phyloP scores from a whole-genome alignment of 257 asterid species.

The Paulownia fortunei region DNA sequence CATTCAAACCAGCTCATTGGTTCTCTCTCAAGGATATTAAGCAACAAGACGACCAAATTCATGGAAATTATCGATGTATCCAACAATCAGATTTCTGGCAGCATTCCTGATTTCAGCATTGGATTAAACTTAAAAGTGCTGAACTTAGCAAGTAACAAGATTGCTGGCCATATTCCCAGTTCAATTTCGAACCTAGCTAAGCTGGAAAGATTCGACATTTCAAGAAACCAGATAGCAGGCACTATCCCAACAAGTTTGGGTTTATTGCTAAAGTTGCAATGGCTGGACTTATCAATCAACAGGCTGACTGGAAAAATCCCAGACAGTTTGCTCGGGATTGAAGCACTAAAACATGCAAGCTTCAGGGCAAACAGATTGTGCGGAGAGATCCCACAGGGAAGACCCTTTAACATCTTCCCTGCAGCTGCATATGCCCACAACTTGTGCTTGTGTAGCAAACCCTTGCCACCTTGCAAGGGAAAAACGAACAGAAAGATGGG shows the following conservation, averaged over 20 bases:
- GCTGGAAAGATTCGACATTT: constrained; percentile 66
- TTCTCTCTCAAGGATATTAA: constrained; percentile 56
- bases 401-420: constrained; percentile 71
- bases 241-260: constrained; percentile 77
- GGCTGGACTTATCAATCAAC: constrained; percentile 84
- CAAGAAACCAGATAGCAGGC: constrained; percentile 79
- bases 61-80: constrained; percentile 72
- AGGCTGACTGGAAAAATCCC: constrained; percentile 69
- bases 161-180: constrained; percentile 71
- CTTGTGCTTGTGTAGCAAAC: constrained; percentile 85
- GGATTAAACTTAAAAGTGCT: constrained; percentile 59
- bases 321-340: constrained; percentile 58
- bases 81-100: constrained; percentile 66
- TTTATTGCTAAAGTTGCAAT: constrained; percentile 59
- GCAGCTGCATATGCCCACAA: constrained; percentile 80
- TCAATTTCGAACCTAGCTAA: constrained; percentile 62
- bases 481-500: constrained; percentile 43
- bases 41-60: constrained; percentile 59
- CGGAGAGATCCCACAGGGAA: constrained; percentile 87
- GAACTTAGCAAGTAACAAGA: constrained; percentile 72
- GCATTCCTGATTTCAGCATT: constrained; percentile 61
- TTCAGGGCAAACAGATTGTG: constrained; percentile 82
- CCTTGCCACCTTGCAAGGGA: constrained; percentile 74
- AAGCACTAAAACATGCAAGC: constrained; percentile 65
- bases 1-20: constrained; percentile 76